Evolutionary conservation across 257 asterid species (phyloP), one percentile per base, ranked within the genome.

Genomic region (Solanum dulcamara): DNA sequence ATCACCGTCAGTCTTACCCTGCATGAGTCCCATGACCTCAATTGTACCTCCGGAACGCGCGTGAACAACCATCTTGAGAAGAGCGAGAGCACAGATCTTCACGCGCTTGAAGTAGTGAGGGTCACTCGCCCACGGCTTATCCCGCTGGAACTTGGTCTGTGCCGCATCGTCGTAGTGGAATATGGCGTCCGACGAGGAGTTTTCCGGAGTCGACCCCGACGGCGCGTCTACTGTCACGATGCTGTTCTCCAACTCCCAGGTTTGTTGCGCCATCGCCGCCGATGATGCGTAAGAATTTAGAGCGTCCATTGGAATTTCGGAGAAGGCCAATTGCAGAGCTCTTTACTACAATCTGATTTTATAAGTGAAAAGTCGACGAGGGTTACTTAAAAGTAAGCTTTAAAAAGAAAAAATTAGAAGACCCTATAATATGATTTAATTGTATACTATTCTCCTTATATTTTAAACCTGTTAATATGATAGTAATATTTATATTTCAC

Each of bases 71-170:
- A 97, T 97, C 92, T 97, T 97, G 59, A 97, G 97, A 2, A 97
- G 97, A 24, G 99, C 99, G 66, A 97, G 98, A 0, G 98, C 98
- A 24, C 98, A 95, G 89, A 97, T 90, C 88, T 91, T 95, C 37
- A 97, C 99, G 87, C 98, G 97, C 95, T 95, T 97, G 95, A 97
- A 96, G 89, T 88, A 94, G 94, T 96, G 98, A 1, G 99, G 99
- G 79, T 96, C 98, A 84, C 88, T 92, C 3, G 89, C 88, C 99
- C 99, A 97, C 8, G 98, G 98, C 90, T 93, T 94, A 90, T 94
- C 97, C 88, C 87, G 93, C 90, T 91, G 99, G 93, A 90, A 90
- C 92, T 91, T 91, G 46, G 88, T 80, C 90, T 97, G 98, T 50
- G 97, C 94, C 14, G 90, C 89, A 60, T 92, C 98, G 88, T 97